phyloP scores from a whole-genome alignment of 1,284 basidiomycete genomes.

The Tranzscheliella williamsii region DNA sequence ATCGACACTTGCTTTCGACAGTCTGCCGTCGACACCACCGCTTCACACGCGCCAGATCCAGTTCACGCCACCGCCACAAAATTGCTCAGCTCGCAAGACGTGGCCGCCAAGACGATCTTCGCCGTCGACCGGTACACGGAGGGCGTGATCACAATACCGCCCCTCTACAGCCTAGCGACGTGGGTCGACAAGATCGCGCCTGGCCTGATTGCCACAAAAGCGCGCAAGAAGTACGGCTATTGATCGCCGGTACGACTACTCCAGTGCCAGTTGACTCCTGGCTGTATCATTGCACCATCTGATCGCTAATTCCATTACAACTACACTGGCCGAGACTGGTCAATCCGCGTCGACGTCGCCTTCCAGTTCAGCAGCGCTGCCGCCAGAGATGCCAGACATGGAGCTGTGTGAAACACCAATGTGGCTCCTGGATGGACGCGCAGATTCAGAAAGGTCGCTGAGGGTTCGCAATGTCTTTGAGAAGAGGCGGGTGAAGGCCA shows the following conservation, averaged over 20 bases:
- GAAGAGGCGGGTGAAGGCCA: slow-evolving; percentile 36
- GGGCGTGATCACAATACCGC: slow-evolving; percentile 34
- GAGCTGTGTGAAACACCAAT: no score
- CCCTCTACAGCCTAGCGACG: slow-evolving; percentile 34
- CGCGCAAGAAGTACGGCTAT: slow-evolving; percentile 34
- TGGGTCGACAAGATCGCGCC: slow-evolving; percentile 31
- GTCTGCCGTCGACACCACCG: slow-evolving; percentile 45
- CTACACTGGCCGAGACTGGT: no score
- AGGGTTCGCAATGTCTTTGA: slow-evolving; percentile 32
- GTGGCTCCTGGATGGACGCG: no score
- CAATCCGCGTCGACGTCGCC: no score
- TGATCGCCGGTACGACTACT: no score
- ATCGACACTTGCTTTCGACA: slow-evolving; percentile 53
- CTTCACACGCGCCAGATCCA: slow-evolving; percentile 12
- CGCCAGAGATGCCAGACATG: no score
- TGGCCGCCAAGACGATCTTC: slow-evolving; percentile 39
- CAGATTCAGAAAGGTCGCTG: slow-evolving; percentile 30
- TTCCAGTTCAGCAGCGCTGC: no score
- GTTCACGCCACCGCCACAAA: slow-evolving; percentile 37
- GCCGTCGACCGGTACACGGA: slow-evolving; percentile 34
- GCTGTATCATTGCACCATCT: no score
- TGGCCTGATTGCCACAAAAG: slow-evolving; percentile 13
- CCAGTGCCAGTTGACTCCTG: no score
- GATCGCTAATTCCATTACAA: no score
- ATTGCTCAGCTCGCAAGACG: slow-evolving; percentile 31